Conservation (phyloP, 2,329 filamentous ascomycete species). For the Cryphonectria parasitica region DNA sequence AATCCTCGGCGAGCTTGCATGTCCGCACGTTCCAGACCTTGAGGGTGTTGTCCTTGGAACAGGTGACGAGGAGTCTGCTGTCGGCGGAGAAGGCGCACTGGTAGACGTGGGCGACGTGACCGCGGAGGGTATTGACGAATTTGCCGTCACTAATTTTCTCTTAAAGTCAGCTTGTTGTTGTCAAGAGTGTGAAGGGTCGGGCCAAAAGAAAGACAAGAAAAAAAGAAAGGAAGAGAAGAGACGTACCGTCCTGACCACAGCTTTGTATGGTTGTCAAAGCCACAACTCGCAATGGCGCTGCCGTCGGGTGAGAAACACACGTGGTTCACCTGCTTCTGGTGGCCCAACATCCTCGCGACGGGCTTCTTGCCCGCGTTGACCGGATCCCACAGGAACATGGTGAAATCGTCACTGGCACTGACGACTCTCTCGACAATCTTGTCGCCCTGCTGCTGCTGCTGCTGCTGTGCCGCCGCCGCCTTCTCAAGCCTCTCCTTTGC, state of each 20-base stretch:
- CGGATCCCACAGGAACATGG: conserved; percentile 95
- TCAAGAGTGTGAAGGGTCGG: no score
- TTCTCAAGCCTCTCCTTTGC: conserved; percentile 85
- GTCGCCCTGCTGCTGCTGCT: conserved; percentile 58
- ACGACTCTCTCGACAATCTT: conserved; percentile 82
- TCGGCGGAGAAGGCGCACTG: conserved; percentile 93
- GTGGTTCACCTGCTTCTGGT: conserved; percentile 96
- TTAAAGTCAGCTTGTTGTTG: neutral
- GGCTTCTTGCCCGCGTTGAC: conserved; percentile 75
- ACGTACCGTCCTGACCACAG: conserved; percentile 77
- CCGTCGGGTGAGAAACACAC: conserved; percentile 94
- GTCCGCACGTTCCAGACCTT: conserved; percentile 94
- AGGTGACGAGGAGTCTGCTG: conserved; percentile 84
- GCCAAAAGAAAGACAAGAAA: neutral
- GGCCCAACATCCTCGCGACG: conserved; percentile 84
- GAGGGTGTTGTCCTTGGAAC: conserved; percentile 88
- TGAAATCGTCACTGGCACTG: conserved; percentile 93
- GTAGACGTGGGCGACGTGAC: conserved; percentile 89
- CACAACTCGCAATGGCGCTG: conserved; percentile 80
- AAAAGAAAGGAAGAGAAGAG: conserved; percentile 24
- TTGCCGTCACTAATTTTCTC: conserved; percentile 58
- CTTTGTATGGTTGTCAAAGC: conserved; percentile 95
- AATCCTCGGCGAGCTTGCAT: conserved; percentile 76
- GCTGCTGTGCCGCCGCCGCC: conserved; percentile 77
- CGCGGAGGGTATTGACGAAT: conserved; percentile 85